Conservation (phyloP, 2,329 filamentous ascomycete species). For the Didymella pomorum region DNA sequence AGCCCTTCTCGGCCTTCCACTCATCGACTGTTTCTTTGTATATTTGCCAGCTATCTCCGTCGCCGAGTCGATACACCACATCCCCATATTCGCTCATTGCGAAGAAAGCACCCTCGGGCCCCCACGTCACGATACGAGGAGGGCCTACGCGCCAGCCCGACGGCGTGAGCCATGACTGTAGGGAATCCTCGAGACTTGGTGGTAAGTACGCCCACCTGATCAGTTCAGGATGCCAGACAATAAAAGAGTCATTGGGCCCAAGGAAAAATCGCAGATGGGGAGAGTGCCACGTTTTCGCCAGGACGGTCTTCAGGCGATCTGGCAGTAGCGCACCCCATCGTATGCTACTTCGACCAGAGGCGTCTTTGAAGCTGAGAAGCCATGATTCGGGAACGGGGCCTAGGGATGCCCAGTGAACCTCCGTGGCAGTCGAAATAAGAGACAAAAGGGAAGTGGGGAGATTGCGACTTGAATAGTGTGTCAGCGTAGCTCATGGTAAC, state of each 20-base stretch:
- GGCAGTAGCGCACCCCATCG: conserved; percentile 41
- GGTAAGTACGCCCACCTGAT: conserved; percentile 46
- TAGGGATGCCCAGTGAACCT: conserved; percentile 45
- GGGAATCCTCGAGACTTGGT: conserved; percentile 35
- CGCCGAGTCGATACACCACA: conserved; percentile 39
- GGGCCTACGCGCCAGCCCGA: conserved; percentile 48
- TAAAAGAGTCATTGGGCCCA: conserved; percentile 42
- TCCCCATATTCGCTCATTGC: conserved; percentile 50
- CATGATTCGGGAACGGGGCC: conserved; percentile 44
- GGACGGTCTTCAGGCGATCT: conserved; percentile 28
- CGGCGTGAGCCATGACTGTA: conserved; percentile 50
- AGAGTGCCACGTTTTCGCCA: conserved; percentile 39
- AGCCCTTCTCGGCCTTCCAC: conserved; percentile 43
- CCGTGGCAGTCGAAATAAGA: conserved; percentile 39
- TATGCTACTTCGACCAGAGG: conserved; percentile 35
- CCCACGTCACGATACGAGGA: conserved; percentile 45
- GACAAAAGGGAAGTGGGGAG: conserved; percentile 39
- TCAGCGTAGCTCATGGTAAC: conserved; percentile 5
- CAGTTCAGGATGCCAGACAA: conserved; percentile 46
- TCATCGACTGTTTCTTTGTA: conserved; percentile 48
- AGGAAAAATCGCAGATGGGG: conserved; percentile 43
- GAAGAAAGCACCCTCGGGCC: conserved; percentile 44
- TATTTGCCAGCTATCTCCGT: conserved; percentile 37
- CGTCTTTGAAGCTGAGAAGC: conserved; percentile 45
- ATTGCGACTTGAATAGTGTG: conserved; percentile 32